These are phyloP conservation scores for Eucalyptus erythrocorys DNA, from an alignment of 345 rosid genomes.

Conservation along the genomic window DNA sequence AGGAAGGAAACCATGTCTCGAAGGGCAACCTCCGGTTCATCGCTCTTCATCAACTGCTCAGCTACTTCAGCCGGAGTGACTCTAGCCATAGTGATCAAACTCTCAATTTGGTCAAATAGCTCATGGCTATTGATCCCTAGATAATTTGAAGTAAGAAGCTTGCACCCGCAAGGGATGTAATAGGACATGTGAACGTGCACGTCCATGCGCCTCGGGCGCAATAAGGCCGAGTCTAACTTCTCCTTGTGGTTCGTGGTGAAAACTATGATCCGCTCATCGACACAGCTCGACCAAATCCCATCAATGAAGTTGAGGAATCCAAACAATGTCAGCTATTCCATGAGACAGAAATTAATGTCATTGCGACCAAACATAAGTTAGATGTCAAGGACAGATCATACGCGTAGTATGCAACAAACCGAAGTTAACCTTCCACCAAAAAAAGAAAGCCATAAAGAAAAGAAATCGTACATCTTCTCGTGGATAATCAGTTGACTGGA, in stretches of 20 bases:
- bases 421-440: neutral
- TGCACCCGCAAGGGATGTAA: constrained; percentile 43
- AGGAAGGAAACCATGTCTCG: constrained; percentile 15
- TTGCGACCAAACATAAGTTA: neutral
- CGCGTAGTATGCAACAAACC: neutral
- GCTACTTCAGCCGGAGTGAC: constrained; percentile 43
- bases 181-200: constrained; percentile 78
- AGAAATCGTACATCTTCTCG: neutral
- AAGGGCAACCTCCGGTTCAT: constrained; percentile 16
- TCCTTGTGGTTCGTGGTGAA: constrained; percentile 78
- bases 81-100: neutral
- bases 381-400: neutral
- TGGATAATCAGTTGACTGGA: neutral
- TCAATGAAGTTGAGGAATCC: constrained; percentile 68
- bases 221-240: constrained; percentile 56
- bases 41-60: constrained; percentile 29
- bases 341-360: neutral
- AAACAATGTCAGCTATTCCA: constrained; percentile 20
- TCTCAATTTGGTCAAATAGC: constrained; percentile 17
- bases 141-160: constrained; percentile 30
- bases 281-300: constrained; percentile 78
- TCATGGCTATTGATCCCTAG: constrained; percentile 10
- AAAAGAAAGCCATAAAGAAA: neutral
- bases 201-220: constrained; percentile 81
- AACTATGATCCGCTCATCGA: constrained; percentile 64